These are phyloP conservation scores for Kwoniella sp. DNA, from an alignment of 768 basidiomycete genomes.

Conservation along the genomic window DNA sequence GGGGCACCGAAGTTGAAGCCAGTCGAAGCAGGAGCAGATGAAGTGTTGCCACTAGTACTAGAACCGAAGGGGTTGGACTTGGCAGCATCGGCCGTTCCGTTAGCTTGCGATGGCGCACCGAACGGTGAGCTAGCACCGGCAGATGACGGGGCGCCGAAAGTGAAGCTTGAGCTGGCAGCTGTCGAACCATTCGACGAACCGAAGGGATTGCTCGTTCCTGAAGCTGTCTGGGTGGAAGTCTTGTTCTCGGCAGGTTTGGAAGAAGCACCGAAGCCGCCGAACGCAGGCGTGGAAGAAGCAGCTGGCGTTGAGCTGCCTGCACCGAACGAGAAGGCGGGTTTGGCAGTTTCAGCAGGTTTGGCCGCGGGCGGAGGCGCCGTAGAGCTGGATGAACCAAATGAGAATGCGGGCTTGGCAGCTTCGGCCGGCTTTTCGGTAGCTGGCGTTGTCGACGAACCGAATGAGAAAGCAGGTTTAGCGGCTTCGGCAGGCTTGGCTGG, in stretches of 20 bases:
- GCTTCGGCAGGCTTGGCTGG: constrained; percentile 18
- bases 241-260: constrained; percentile 16
- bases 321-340: constrained; percentile 25
- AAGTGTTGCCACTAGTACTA: background rate
- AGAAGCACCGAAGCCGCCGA: constrained; percentile 14
- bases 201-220: constrained; percentile 16
- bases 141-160: constrained; percentile 13
- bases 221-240: background rate
- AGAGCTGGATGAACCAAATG: constrained; percentile 18
- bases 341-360: constrained; percentile 19
- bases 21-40: constrained; percentile 19
- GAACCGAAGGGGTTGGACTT: constrained; percentile 22
- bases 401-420: constrained; percentile 26
- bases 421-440: constrained; percentile 18
- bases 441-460: constrained; percentile 8
- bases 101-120: background rate
- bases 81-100: constrained; percentile 7
- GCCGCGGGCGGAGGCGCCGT: constrained; percentile 11
- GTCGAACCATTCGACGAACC: constrained; percentile 1
- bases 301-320: background rate
- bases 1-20: constrained; percentile 19
- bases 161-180: constrained; percentile 4
- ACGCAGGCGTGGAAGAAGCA: constrained; percentile 8
- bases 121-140: constrained; percentile 10
- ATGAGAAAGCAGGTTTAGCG: constrained; percentile 18